Evolutionary conservation across 148 eudicot genomes (phyloP), one percentile per base, ranked within the genome.

Genomic region (Chenopodium suecicum): DNA sequence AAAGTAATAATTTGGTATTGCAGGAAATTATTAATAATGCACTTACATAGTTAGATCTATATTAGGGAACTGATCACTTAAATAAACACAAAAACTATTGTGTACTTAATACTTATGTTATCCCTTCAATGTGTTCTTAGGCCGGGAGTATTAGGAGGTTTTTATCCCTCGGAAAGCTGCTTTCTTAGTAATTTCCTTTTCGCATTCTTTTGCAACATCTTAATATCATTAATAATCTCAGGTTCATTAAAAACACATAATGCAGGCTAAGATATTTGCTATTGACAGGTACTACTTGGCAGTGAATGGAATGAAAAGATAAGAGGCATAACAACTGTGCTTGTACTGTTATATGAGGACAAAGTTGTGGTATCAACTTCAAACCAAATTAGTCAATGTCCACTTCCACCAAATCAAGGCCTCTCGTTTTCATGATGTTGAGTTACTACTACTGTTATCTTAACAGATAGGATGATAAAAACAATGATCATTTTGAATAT

Each of bases 1-100:
- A 74, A 74, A 74, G 77, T 48, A 52, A 25, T 31, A 74, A 22
- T 74, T 74, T 74, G 77, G 77, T 50, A 74, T 74, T 50, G 62
- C 77, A 74, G 32, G 19, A 48, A 34, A 50, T 27, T 50, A 74
- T 48, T 19, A 32, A 29, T 31, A 4, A 4, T 37, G 34, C 34
- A 70, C 48, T 70, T 14, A 0, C 2, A 32, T 32, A 32, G 52
- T 37, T 37, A 37, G 5, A 37, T 37, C 29, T 20, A 50, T 34
- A 70, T 70, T 34, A 70, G 74, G 48, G 9, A 23, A 23, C 34
- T 46, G 0, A 73, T 73, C n/a, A 73, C 76, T 73, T 1, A 71
- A 44, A 32, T 19, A 70, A 37, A 41, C 9, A 25, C 9, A 25
- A 74, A 41, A 41, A 54, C 47, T 46, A 72, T 48, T 48, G 1